A percentile compares a stretch with the other conserved stretches of the same genome.
These are phyloP conservation scores for Ascocoryne sarcoides DNA, from an alignment of 2,329 filamentous ascomycete species.

Conservation along the genomic window DNA sequence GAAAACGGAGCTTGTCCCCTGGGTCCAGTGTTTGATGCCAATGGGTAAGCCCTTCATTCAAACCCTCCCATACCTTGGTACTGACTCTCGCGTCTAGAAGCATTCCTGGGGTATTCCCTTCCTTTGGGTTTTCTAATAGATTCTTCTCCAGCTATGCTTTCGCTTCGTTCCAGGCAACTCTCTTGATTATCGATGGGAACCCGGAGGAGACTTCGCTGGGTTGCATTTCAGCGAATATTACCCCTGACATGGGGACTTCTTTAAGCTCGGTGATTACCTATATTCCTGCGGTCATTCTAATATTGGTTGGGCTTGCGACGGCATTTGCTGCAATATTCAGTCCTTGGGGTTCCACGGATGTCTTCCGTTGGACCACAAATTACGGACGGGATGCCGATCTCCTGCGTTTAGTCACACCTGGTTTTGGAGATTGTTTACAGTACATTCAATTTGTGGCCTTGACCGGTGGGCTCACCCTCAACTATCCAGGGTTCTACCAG, in stretches of 20 bases:
- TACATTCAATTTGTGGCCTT: constrained; percentile 91
- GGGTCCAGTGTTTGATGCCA: constrained; percentile 58
- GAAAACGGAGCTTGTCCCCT: constrained; percentile 65
- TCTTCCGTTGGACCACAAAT: constrained; percentile 96
- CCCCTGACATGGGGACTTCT: constrained; percentile 66
- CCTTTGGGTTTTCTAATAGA: constrained; percentile 64
- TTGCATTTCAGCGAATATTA: constrained; percentile 75
- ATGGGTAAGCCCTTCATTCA: constrained; percentile 32
- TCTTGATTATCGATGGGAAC: constrained; percentile 71
- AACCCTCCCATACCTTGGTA: background rate
- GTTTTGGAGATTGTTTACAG: constrained; percentile 92
- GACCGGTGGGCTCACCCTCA: constrained; percentile 76
- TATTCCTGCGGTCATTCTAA: constrained; percentile 67
- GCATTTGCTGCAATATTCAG: constrained; percentile 79
- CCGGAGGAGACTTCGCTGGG: constrained; percentile 52
- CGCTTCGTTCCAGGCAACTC: constrained; percentile 65
- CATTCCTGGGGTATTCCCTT: constrained; percentile 47
- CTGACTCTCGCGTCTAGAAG: constrained; percentile 21
- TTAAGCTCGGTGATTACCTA: constrained; percentile 64
- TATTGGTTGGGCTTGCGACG: constrained; percentile 75
- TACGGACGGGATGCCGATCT: constrained; percentile 91
- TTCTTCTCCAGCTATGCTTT: constrained; percentile 82
- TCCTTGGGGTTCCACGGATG: constrained; percentile 84
- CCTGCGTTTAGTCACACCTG: constrained; percentile 84
- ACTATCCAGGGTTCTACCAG: constrained; percentile 91